phyloP scores from a whole-genome alignment of 176 grass and related monocot genomes.

The Canna indica region DNA sequence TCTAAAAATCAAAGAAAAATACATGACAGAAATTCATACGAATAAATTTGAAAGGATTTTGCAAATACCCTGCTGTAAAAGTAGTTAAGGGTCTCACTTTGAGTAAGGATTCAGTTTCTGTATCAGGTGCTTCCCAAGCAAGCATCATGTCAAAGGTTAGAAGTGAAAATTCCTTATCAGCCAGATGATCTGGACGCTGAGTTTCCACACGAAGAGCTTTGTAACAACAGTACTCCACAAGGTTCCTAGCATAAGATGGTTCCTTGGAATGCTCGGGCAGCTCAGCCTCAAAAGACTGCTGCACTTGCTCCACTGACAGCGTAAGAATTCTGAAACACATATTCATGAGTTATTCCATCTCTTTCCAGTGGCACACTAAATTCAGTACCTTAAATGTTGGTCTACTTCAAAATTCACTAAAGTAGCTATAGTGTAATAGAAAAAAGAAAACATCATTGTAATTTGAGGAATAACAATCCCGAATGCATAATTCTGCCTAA shows the following conservation, averaged over 20 bases:
- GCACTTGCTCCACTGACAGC: constrained; percentile 42
- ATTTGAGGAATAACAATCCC: no score
- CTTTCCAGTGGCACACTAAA: not conserved
- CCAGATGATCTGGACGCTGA: constrained; percentile 39
- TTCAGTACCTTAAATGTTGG: not conserved
- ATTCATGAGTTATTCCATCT: not conserved
- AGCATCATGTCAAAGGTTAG: constrained; percentile 93
- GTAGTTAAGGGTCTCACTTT: constrained; percentile 35
- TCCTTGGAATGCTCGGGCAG: constrained; percentile 32
- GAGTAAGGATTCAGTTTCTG: constrained; percentile 38
- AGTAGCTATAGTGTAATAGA: not conserved
- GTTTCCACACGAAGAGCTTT: constrained; percentile 57
- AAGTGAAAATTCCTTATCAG: constrained; percentile 60
- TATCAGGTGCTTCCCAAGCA: constrained; percentile 80
- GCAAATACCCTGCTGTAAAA: not conserved
- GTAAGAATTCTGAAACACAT: constrained; percentile 49
- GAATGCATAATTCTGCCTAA: no score
- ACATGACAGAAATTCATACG: not conserved
- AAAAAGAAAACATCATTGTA: not conserved
- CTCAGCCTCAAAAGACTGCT: constrained; percentile 46
- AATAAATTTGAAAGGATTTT: not conserved
- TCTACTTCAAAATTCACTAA: not conserved
- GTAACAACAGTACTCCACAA: constrained; percentile 75
- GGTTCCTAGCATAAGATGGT: constrained; percentile 47
- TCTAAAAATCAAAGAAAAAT: not conserved